Evolutionary conservation across 2,329 filamentous ascomycete genomes (phyloP), one percentile per base, ranked within the genome.

Genomic region (Cordyceps cateniannulata): DNA sequence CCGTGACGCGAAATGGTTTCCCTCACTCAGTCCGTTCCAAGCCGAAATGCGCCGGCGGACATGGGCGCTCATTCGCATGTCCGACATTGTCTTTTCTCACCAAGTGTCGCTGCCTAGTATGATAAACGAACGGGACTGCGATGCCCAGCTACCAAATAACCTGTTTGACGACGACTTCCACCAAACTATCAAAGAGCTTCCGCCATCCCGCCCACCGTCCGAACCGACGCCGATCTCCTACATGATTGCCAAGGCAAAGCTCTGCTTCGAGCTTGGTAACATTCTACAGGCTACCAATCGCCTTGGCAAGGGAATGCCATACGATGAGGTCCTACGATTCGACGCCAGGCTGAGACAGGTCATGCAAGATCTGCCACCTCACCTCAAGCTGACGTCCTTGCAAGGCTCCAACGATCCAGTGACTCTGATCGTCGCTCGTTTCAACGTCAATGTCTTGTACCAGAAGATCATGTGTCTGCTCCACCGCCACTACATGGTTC

Each of bases 381-480:
- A 96, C 71, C 79, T 98, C 35, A 87, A 85, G 66, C 79, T 96
- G 65, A 86, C 87, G 35, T 81, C 87, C 0, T 80, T 96, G 62
- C 88, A 93, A 62, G 88, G 91, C 60, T 87, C 85, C 5, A 81
- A 86, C 51, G 93, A 96, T 67, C 87, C 96, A 20, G 86, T 95
- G 72, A 90, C 91, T 27, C 83, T 95, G 62, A 87, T 97, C 62
- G 88, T 96, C 77, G 89, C 93, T 56, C 86, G 93, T 29, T 93
- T 92, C 70, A 89, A 89, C 61, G 77, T 97, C 35, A 90, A 95
- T 63, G 87, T 95, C 54, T 76, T 97, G 5, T 96, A 92, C 70
- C 86, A 96, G 65, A 96, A 96, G 75, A 89, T 92, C 20, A 82
- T 96, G 67, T 96, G 91, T 68, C 84, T 96, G 24, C 82, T 99